Percentiles rank a stretch among this genome's conserved stretches.
These are phyloP conservation scores for Diplodia intermedia DNA, from an alignment of 2,329 filamentous ascomycete species.

Conservation along the genomic window DNA sequence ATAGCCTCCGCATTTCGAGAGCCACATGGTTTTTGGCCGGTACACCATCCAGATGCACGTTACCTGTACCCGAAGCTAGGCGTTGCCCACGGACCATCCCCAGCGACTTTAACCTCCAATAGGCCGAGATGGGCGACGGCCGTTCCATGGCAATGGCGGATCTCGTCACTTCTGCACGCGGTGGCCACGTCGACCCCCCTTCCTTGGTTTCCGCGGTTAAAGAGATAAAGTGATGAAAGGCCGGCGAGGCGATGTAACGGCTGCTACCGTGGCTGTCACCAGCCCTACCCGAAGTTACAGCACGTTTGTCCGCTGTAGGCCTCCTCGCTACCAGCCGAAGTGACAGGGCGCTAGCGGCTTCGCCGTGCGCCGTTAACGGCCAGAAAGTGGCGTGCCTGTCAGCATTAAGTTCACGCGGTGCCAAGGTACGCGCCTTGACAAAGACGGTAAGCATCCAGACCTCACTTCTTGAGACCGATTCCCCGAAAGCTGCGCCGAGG, in stretches of 20 bases:
- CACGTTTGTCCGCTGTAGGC: conserved; percentile 18
- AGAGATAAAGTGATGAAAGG: not conserved
- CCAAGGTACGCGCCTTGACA: conserved; percentile 10
- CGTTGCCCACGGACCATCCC: not conserved
- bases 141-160: conserved; percentile 15
- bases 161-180: conserved; percentile 18
- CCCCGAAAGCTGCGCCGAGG: not conserved
- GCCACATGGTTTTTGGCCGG: conserved; percentile 1
- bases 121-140: conserved; percentile 7
- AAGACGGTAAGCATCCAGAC: conserved; percentile 20
- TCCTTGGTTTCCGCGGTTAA: conserved; percentile 18
- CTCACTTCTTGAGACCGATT: not conserved
- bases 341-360: conserved; percentile 5
- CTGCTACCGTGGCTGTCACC: conserved; percentile 2
- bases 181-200: conserved; percentile 7
- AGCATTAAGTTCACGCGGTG: conserved; percentile 17
- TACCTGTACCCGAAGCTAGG: conserved; percentile 7
- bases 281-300: conserved; percentile 28
- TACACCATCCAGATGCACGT: conserved; percentile 13
- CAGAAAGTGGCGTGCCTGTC: conserved; percentile 27
- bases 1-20: conserved; percentile 9
- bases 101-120: conserved; percentile 10
- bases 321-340: conserved; percentile 7
- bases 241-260: conserved; percentile 3
- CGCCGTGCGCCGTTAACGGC: conserved; percentile 22